These are phyloP conservation scores for Linderniella brevidens DNA, from an alignment of 257 asterid genomes.

Conservation along the genomic window DNA sequence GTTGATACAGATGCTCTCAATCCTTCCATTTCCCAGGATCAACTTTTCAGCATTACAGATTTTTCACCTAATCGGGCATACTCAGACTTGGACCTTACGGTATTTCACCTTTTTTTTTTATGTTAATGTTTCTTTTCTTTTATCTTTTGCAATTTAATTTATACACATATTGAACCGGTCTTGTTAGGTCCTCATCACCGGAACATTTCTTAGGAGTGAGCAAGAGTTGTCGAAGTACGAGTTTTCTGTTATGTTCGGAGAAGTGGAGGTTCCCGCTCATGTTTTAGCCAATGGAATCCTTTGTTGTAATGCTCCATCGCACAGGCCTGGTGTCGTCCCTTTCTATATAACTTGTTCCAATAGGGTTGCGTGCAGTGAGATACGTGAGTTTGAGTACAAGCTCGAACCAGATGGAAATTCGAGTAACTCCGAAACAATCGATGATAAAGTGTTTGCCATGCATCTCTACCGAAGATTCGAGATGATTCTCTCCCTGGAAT, in stretches of 20 bases:
- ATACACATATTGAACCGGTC: slow-evolving; percentile 5
- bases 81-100: slow-evolving; percentile 53
- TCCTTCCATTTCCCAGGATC: slow-evolving; percentile 72
- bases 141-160: slow-evolving; percentile 4
- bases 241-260: slow-evolving; percentile 91
- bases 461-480: slow-evolving; percentile 49
- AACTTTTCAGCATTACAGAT: slow-evolving; percentile 66
- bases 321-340: slow-evolving; percentile 52
- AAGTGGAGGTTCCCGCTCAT: slow-evolving; percentile 64
- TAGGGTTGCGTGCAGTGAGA: slow-evolving; percentile 78
- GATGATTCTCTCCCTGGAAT: slow-evolving; percentile 23
- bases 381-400: slow-evolving; percentile 65
- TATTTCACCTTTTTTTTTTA: slow-evolving; percentile 12
- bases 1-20: slow-evolving; percentile 40
- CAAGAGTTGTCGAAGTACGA: slow-evolving; percentile 28
- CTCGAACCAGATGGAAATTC: slow-evolving; percentile 17
- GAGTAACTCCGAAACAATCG: slow-evolving; percentile 14
- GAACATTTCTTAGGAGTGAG: slow-evolving; percentile 49
- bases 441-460: slow-evolving; percentile 19
- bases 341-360: slow-evolving; percentile 69
- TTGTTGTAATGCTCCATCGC: slow-evolving; percentile 51
- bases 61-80: slow-evolving; percentile 66
- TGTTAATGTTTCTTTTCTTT: neutral
- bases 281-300: slow-evolving; percentile 55
- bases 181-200: slow-evolving; percentile 52